Evolutionary conservation across 2,329 filamentous ascomycete genomes (phyloP), one percentile per base, ranked within the genome.

Genomic region (Microcera coccophila): DNA sequence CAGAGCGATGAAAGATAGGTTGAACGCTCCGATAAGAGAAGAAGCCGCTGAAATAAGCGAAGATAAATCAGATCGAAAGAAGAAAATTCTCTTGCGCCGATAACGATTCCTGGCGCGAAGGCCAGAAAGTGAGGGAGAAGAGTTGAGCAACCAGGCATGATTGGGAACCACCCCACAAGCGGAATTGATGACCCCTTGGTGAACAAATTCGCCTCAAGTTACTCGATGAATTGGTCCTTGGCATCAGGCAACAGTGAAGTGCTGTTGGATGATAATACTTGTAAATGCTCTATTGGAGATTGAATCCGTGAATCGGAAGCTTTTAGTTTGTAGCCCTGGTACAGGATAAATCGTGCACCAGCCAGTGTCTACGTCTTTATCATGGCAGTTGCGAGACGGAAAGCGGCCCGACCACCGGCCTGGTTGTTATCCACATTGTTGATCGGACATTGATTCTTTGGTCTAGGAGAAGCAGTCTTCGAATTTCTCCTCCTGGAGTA

Each of bases 1-100:
- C 49, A 44, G 41, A 42, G 54, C 52, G 52, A 50, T 48, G 41
- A 41, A 32, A 47, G 43, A 51, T 49, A 49, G 54, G 50, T 48
- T 12, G 12, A 26, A 12, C n/a, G n/a, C n/a, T n/a, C n/a, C n/a
- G 12, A 26, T 26, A n/a, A 16, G 7, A n/a, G n/a, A 20, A 20
- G 5, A 16, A 8, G 7, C 16, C 7, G 33, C 15, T 4, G 33
- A 35, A 35, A 38, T 38, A 38, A 17, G 36, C 36, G 36, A 19
- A 12, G 4, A 11, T 15, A 28, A 22, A 38, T 38, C 10, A 5
- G 16, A 17, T 8, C 29, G 29, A 17, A 15, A 32, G 29, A 32
- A 8, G 29, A 32, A 17, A n/a, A 8, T 32, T 32, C 15, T 8
- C 29, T 32, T n/a, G 7, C 8, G 15, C 9, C 15, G 15, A 17